Conservation (phyloP, 2,329 filamentous ascomycete species). For the Daldinia sp. region DNA sequence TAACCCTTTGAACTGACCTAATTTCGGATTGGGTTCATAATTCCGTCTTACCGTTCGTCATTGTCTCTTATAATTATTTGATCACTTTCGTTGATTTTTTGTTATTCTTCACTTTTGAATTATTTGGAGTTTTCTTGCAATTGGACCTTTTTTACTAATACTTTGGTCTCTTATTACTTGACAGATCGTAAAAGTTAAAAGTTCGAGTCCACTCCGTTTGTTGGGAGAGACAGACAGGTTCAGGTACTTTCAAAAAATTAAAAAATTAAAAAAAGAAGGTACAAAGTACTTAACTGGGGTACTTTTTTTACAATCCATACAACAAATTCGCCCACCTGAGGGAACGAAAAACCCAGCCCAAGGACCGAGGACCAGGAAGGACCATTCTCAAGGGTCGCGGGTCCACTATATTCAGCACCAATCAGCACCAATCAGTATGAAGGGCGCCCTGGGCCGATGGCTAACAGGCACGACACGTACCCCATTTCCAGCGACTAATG, state of each 20-base stretch:
- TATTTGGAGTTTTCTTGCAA: not conserved
- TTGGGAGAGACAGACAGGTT: not conserved
- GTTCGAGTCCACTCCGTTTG: not conserved
- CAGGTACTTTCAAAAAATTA: no score
- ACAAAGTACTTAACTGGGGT: not conserved
- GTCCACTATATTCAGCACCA: conserved; percentile 33
- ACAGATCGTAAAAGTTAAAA: not conserved
- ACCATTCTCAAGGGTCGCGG: conserved; percentile 40
- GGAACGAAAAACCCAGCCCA: conserved; percentile 18
- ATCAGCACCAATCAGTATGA: conserved; percentile 47
- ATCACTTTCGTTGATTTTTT: not conserved
- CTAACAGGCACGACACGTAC: conserved; percentile 47
- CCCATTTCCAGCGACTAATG: conserved; percentile 45
- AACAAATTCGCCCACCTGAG: conserved; percentile 6
- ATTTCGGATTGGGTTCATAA: conserved; percentile 19
- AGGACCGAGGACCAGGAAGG: conserved; percentile 43
- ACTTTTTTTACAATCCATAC: not conserved
- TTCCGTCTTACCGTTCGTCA: conserved; percentile 7
- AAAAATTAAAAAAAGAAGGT: not conserved
- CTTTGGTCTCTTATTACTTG: not conserved
- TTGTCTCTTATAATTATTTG: conserved; percentile 8
- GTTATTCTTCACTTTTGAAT: not conserved
- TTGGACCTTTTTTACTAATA: not conserved
- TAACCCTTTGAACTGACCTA: conserved; percentile 18
- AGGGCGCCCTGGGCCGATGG: conserved; percentile 47